Evolutionary conservation across 164 flowering plant genomes (phyloP).

Genomic region (Akebia trifoliata): DNA sequence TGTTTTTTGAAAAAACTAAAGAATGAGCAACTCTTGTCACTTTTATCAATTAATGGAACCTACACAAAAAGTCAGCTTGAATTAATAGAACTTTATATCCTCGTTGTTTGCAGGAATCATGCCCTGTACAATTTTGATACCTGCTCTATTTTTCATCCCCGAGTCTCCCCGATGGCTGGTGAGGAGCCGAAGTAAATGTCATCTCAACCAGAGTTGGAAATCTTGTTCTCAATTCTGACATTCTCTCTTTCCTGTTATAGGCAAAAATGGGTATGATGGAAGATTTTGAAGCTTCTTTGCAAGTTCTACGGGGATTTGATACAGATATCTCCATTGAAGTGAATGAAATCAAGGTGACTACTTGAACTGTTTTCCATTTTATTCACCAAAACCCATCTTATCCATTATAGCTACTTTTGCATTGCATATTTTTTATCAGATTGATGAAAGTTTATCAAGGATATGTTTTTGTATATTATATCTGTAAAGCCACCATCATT

Average conservation of each 20-base stretch:
- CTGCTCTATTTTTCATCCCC: conserved; percentile 89
- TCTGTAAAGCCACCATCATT: conserved; percentile 5
- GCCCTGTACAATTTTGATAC: conserved; percentile 77
- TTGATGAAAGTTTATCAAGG: not conserved
- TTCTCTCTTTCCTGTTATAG: conserved; percentile 37
- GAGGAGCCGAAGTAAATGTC: conserved; percentile 21
- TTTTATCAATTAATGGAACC: too few species aligned
- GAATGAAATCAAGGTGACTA: conserved; percentile 87
- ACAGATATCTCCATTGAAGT: conserved; percentile 81
- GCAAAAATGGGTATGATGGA: conserved; percentile 98
- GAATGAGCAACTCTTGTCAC: too few species aligned
- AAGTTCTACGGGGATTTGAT: conserved; percentile 95
- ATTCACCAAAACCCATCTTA: not conserved
- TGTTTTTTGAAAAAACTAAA: not conserved
- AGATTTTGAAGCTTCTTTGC: conserved; percentile 93
- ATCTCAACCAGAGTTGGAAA: not conserved
- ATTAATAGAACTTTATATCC: too few species aligned
- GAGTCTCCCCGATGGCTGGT: conserved; percentile 98
- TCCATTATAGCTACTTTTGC: not conserved
- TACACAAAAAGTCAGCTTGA: too few species aligned
- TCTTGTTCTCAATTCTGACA: conserved; percentile 6
- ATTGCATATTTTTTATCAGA: not conserved
- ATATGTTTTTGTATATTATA: not conserved
- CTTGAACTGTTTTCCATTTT: conserved; percentile 3
- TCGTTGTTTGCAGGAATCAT: conserved; percentile 50